A percentile compares a stretch with the other conserved stretches of the same genome.
Evolutionary conservation across 352 stramenopile species (phyloP).

Genomic region (Phytophthora sansomeana): DNA sequence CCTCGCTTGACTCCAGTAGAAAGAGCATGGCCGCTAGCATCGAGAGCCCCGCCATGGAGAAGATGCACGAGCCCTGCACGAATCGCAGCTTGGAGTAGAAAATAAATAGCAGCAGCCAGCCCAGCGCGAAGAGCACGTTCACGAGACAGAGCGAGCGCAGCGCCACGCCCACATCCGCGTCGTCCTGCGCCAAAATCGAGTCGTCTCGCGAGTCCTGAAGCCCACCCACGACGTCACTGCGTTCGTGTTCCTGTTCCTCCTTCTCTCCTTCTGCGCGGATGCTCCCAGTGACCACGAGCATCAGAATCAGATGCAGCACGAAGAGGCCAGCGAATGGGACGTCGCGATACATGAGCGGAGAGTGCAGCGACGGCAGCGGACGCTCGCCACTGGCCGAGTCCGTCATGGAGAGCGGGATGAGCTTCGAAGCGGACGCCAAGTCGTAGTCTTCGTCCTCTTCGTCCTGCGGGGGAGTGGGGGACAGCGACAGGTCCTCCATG

Average conservation of each 20-base stretch:
- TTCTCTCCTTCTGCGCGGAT: conserved; percentile 50
- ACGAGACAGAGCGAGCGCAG: conserved; percentile 74
- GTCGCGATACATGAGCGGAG: conserved; percentile 68
- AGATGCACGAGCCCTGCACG: conserved; percentile 70
- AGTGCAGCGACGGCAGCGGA: conserved; percentile 68
- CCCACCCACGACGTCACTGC: conserved; percentile 34
- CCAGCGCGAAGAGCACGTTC: conserved; percentile 75
- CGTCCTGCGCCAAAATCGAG: conserved; percentile 29
- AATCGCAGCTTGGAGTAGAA: conserved; percentile 82
- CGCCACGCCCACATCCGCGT: conserved; percentile 55
- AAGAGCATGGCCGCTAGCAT: conserved; percentile 62
- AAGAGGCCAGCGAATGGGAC: conserved; percentile 61
- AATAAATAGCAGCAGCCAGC: conserved; percentile 78
- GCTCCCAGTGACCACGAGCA: conserved; percentile 51
- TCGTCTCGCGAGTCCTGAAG: conserved; percentile 33
- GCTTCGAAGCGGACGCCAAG: conserved; percentile 44
- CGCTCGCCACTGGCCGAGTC: conserved; percentile 64
- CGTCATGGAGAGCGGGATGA: conserved; percentile 78
- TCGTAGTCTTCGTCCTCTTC: conserved; percentile 42
- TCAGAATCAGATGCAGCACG: conserved; percentile 58
- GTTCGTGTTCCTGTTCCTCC: conserved; percentile 26
- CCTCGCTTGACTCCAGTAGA: conserved; percentile 54
- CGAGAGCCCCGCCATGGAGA: conserved; percentile 66
- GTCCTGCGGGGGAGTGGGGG: conserved; percentile 37
- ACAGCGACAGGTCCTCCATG: conserved; percentile 72